Conservation (phyloP, 2,329 filamentous ascomycete species). For the Cytospora piceicola region DNA sequence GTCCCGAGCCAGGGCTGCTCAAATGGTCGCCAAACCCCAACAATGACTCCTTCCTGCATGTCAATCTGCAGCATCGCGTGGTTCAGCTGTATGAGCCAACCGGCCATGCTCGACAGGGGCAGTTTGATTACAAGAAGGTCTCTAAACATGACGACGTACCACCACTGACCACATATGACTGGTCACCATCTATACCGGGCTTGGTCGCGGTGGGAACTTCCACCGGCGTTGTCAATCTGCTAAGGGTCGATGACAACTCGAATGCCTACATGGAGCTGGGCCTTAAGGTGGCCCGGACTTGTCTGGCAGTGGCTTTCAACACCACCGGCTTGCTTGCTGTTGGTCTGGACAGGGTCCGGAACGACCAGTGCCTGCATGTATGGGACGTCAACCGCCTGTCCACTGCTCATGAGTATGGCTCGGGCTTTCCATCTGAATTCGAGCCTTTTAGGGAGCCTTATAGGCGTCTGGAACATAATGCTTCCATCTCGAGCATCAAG, state of each 20-base stretch:
- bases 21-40: conserved; percentile 67
- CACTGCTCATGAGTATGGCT: conserved; percentile 46
- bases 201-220: conserved; percentile 76
- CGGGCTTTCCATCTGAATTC: conserved; percentile 55
- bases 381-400: conserved; percentile 74
- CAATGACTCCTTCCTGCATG: conserved; percentile 65
- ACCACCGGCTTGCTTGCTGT: conserved; percentile 73
- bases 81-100: conserved; percentile 67
- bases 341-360: conserved; percentile 78
- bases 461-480: conserved; percentile 64
- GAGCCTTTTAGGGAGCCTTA: conserved; percentile 59
- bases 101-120: conserved; percentile 59
- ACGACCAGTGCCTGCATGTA: conserved; percentile 80
- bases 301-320: conserved; percentile 82
- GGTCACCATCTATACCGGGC: conserved; percentile 64
- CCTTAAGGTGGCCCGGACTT: conserved; percentile 75
- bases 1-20: conserved; percentile 65
- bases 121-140: conserved; percentile 61
- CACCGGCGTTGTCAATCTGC: conserved; percentile 73
- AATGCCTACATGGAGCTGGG: conserved; percentile 68
- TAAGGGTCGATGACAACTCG: conserved; percentile 72
- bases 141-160: conserved; percentile 67
- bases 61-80: conserved; percentile 66
- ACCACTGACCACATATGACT: conserved; percentile 67
- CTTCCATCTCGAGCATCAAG: conserved; percentile 80